Conservation (phyloP, 2,329 filamentous ascomycete species). For the Pseudocercospora ulei region DNA sequence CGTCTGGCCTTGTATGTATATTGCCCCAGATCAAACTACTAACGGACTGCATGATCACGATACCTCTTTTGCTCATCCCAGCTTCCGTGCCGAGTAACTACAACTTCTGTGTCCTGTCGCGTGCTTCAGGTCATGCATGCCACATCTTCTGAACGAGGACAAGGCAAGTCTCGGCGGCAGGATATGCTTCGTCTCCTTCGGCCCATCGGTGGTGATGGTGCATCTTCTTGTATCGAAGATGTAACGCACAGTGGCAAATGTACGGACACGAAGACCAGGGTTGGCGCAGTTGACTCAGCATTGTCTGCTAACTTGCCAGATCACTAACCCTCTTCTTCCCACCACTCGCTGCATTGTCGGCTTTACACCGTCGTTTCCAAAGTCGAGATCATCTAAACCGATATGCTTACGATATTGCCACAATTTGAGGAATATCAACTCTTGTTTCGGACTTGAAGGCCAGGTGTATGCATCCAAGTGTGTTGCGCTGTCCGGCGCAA, state of each 20-base stretch:
- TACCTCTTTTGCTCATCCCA: no score
- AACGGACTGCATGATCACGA: constrained; percentile 1
- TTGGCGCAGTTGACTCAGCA: no score
- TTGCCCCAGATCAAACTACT: not conserved
- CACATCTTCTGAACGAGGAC: no score
- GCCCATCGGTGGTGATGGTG: no score
- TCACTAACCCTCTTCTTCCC: constrained; percentile 40
- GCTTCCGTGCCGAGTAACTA: no score
- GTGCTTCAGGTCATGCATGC: no score
- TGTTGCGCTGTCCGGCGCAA: constrained; percentile 61
- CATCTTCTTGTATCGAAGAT: no score
- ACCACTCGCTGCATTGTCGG: constrained; percentile 56
- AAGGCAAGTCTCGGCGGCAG: no score
- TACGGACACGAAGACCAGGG: no score
- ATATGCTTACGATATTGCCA: constrained; percentile 60
- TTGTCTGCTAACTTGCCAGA: constrained; percentile 38
- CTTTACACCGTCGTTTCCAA: constrained; percentile 66
- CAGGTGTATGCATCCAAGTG: constrained; percentile 52
- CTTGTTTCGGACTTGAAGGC: constrained; percentile 13
- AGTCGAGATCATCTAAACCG: constrained; percentile 72
- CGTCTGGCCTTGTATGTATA: not conserved
- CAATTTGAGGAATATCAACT: constrained; percentile 52
- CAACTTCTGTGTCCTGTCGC: no score
- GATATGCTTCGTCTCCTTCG: no score
- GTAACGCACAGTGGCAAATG: no score